A percentile compares a stretch with the other conserved stretches of the same genome.
Conservation (phyloP, 2,329 filamentous ascomycete species). For the Ceratocystis cubensis region DNA sequence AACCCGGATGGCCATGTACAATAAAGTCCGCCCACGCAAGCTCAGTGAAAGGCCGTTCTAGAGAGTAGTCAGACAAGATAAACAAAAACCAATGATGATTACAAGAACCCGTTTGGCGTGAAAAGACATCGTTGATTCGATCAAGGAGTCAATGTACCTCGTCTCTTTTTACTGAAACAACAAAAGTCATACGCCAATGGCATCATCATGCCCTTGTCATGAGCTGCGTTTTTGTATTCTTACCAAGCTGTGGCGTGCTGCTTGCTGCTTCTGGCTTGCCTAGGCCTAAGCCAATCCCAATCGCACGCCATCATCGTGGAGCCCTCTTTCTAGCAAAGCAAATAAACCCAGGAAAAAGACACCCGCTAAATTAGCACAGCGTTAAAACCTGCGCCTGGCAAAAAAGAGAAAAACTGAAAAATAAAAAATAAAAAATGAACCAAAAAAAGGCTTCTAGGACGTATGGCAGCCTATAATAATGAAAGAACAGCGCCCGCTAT, state of each 20-base stretch:
- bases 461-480: neutral
- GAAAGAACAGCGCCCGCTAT: neutral
- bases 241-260: neutral
- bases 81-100: neutral
- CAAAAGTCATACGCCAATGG: neutral
- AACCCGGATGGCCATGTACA: constrained; percentile 1
- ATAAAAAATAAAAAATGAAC: too few species aligned
- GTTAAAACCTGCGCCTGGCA: neutral
- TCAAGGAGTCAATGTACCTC: neutral
- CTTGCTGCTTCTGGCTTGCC: too few species aligned
- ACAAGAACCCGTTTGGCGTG: neutral
- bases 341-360: neutral
- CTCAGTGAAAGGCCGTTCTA: too few species aligned
- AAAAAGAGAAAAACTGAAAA: neutral
- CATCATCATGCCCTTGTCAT: constrained; percentile 6
- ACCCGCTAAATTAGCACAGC: neutral
- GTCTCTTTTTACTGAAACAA: neutral
- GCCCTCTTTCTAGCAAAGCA: neutral
- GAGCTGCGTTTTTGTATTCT: neutral
- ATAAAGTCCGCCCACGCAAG: neutral
- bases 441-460: neutral
- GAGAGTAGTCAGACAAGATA: neutral
- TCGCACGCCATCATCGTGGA: constrained; percentile 9
- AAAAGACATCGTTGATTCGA: neutral
- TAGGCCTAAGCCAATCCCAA: neutral